These are phyloP conservation scores for Crotalaria pallida DNA, from an alignment of 306 rosid genomes.

Conservation along the genomic window DNA sequence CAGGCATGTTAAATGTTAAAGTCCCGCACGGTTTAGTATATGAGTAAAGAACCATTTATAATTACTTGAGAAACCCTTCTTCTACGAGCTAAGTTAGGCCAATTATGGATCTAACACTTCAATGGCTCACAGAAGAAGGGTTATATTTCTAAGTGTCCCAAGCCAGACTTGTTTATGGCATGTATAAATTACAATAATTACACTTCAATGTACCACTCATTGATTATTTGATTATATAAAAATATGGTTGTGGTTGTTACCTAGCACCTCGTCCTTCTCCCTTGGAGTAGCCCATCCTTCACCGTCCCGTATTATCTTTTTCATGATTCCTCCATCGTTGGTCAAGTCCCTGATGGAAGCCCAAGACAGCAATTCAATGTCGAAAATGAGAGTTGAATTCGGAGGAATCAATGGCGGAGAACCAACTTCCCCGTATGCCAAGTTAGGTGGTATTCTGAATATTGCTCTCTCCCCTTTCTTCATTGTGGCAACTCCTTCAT, in stretches of 20 bases:
- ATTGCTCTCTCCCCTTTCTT: conserved; percentile 66
- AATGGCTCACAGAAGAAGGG: too few relatives aligned
- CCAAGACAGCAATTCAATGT: conserved; percentile 61
- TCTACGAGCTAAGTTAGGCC: not conserved
- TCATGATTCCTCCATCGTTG: conserved; percentile 56
- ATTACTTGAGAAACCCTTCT: not conserved
- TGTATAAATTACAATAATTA: not conserved
- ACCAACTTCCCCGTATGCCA: conserved; percentile 56
- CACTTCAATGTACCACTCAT: not conserved
- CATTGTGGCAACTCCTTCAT: conserved; percentile 61
- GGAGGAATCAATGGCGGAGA: conserved; percentile 55
- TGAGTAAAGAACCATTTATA: too few relatives aligned
- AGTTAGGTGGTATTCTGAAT: conserved; percentile 52
- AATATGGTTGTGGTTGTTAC: conserved; percentile 19
- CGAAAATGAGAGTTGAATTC: conserved; percentile 48
- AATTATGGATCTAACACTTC: too few relatives aligned
- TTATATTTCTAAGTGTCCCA: not conserved
- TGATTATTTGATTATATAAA: not conserved
- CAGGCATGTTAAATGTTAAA: too few relatives aligned
- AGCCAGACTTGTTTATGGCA: not conserved
- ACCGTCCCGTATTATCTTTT: conserved; percentile 46
- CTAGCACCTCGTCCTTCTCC: conserved; percentile 52
- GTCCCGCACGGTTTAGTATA: too few relatives aligned
- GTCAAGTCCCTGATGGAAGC: conserved; percentile 43
- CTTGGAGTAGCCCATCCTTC: conserved; percentile 64